Evolutionary conservation across 2,329 filamentous ascomycete species (phyloP).

Genomic region (Xylaria sp.): DNA sequence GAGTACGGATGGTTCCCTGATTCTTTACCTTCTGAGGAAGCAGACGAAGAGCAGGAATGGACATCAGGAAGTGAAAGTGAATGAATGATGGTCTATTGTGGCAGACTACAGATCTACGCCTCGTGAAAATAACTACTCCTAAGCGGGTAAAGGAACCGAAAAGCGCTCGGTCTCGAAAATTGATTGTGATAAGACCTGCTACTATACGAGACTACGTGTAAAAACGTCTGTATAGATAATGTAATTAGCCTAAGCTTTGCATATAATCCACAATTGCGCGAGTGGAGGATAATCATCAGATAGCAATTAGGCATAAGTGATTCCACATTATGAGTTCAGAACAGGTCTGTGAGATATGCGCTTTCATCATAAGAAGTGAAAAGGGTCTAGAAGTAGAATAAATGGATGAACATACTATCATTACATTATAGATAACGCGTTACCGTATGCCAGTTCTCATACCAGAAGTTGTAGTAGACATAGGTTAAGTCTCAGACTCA

Average conservation of each 20-base stretch:
- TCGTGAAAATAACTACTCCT: neutral
- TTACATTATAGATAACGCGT: neutral
- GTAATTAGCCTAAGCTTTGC: conserved; percentile 18
- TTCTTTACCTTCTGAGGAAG: conserved; percentile 57
- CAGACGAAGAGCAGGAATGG: conserved; percentile 47
- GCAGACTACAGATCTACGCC: conserved; percentile 16
- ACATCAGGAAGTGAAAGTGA: conserved; percentile 18
- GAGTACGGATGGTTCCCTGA: conserved; percentile 67
- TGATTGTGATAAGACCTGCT: neutral
- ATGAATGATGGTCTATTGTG: conserved; percentile 21
- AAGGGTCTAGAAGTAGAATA: conserved; percentile 28
- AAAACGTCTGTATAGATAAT: neutral
- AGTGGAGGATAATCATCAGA: conserved; percentile 64
- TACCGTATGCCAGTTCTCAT: neutral
- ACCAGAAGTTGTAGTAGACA: neutral
- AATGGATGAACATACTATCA: conserved; percentile 54
- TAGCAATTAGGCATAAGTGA: conserved; percentile 82
- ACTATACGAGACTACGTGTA: neutral
- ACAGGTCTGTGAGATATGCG: conserved; percentile 83
- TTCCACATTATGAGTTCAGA: conserved; percentile 76
- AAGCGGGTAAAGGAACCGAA: neutral
- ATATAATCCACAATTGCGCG: conserved; percentile 8
- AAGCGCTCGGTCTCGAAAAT: neutral
- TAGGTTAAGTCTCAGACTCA: conserved; percentile 17
- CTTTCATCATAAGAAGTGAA: conserved; percentile 72